Conservation (phyloP, 176 grass and related monocot species). For the Phyllostachys edulis region DNA sequence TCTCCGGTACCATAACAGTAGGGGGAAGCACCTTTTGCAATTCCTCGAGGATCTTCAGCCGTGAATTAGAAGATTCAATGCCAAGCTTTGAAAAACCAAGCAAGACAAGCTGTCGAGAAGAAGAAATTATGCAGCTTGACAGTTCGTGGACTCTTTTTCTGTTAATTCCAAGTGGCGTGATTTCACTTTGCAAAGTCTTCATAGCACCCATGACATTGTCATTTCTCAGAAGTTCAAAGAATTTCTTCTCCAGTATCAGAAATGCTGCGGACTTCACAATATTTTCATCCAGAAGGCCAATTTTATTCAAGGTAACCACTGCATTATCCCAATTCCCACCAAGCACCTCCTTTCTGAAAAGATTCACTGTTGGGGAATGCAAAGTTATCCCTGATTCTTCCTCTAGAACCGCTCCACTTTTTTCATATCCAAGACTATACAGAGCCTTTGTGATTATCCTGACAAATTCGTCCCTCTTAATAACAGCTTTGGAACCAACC, state of each 20-base stretch:
- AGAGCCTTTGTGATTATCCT: slow-evolving; percentile 86
- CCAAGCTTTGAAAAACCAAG: slow-evolving; percentile 54
- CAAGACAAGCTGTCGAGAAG: slow-evolving; percentile 48
- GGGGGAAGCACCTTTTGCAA: slow-evolving; percentile 80
- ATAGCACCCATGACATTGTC: slow-evolving; percentile 65
- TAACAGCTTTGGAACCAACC: slow-evolving; percentile 82
- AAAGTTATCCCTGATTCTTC: slow-evolving; percentile 92
- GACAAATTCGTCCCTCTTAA: slow-evolving; percentile 89
- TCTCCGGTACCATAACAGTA: slow-evolving; percentile 74
- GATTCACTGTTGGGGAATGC: slow-evolving; percentile 55
- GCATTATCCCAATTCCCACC: slow-evolving; percentile 73
- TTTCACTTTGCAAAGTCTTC: slow-evolving; percentile 72
- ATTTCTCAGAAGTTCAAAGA: slow-evolving; percentile 73
- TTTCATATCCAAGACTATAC: slow-evolving; percentile 89
- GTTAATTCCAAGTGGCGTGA: slow-evolving; percentile 70
- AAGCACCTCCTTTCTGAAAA: slow-evolving; percentile 80
- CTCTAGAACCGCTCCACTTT: slow-evolving; percentile 74
- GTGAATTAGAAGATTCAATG: slow-evolving; percentile 47
- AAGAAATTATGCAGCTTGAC: slow-evolving; percentile 53
- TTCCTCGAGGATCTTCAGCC: slow-evolving; percentile 73
- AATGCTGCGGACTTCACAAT: slow-evolving; percentile 61
- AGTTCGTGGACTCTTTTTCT: slow-evolving; percentile 74
- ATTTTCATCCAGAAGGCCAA: slow-evolving; percentile 66
- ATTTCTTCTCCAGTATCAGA: slow-evolving; percentile 92
- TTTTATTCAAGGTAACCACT: slow-evolving; percentile 70